Evolutionary conservation across 495 filamentous ascomycete genomes (phyloP), one percentile per base, ranked within the genome.

Genomic region (Extremus antarcticus): DNA sequence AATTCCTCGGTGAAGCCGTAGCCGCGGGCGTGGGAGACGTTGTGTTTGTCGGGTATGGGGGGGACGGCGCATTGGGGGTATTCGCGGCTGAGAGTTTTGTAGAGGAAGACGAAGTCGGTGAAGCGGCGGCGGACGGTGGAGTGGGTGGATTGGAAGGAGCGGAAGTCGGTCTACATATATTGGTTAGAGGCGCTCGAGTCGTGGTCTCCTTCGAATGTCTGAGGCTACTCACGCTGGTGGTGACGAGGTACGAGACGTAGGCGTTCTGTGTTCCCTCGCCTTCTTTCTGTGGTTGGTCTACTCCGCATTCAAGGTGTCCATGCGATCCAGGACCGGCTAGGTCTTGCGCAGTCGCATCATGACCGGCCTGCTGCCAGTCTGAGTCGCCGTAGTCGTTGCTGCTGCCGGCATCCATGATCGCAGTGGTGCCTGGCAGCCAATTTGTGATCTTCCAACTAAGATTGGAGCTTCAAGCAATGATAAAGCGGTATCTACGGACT

Each of bases 201-300:
- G 7, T 50, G 21, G 4, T 4, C 8, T 16, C 23, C 3, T 32
- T 20, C 20, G 46, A 7, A 35, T 35, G 29, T 13, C n/a, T n/a
- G n/a, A n/a, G 22, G 41, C 19, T 32, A 75, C 82, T 41, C 74
- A 95, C 92, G 71, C 87, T 75, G 23, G 94, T 95, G 43, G 88
- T 90, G 55, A 97, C 88, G 23, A 90, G 72, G 71, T 97, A 98
- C 8, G 91, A 96, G 48, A 97, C 84, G 73, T 91, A 98, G 48
- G 88, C 85, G 72, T 97, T 90, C 70, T 95, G 96, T 50, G 90
- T 94, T n/a, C 94, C 91, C 64, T 96, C 89, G 61, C 87, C 88
- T 71, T 95, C 92, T 66, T 95, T 96, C 62, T 88, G 76, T 17
- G 92, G 90, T 41, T 81, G 76, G 45, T 80, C 78, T 22, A 98